Percentiles rank a stretch among this genome's conserved stretches.
Evolutionary conservation across 345 rosid genomes (phyloP).

Genomic region (Ricinus communis): DNA sequence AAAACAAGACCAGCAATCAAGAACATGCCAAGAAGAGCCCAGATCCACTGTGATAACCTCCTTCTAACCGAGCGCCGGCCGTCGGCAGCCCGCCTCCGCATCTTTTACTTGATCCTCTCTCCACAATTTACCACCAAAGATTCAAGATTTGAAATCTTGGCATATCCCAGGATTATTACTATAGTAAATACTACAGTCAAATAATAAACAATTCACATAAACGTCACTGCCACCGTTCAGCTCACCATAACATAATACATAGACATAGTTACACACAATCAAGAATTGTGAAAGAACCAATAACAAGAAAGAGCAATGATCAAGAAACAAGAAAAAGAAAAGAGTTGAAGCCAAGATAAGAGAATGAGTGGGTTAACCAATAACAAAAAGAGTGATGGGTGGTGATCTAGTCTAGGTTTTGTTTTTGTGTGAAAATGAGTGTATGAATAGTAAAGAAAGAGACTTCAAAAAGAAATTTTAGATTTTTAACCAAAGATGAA

Average conservation of each 20-base stretch:
- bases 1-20: slow-evolving; percentile 71
- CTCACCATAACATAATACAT: neutral
- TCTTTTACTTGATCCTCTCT: slow-evolving; percentile 44
- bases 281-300: neutral
- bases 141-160: slow-evolving; percentile 32
- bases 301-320: neutral
- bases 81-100: slow-evolving; percentile 95
- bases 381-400: slow-evolving; percentile 3
- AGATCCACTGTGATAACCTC: slow-evolving; percentile 83
- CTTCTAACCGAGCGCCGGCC: slow-evolving; percentile 93
- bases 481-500: slow-evolving; percentile 1
- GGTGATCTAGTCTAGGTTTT: slow-evolving; percentile 15
- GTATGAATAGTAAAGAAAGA: neutral
- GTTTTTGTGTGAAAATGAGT: neutral
- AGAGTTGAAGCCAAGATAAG: neutral
- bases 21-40: slow-evolving; percentile 68
- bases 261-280: too few relatives aligned
- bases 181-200: slow-evolving; percentile 18
- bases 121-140: slow-evolving; percentile 45
- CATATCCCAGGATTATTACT: slow-evolving; percentile 18
- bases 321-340: neutral
- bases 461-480: neutral
- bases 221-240: too few relatives aligned
- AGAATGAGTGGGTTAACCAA: neutral
- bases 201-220: neutral